Evolutionary conservation across 768 basidiomycete species (phyloP), one percentile per base, ranked within the genome.

Genomic region (Tephrocybe sp.): DNA sequence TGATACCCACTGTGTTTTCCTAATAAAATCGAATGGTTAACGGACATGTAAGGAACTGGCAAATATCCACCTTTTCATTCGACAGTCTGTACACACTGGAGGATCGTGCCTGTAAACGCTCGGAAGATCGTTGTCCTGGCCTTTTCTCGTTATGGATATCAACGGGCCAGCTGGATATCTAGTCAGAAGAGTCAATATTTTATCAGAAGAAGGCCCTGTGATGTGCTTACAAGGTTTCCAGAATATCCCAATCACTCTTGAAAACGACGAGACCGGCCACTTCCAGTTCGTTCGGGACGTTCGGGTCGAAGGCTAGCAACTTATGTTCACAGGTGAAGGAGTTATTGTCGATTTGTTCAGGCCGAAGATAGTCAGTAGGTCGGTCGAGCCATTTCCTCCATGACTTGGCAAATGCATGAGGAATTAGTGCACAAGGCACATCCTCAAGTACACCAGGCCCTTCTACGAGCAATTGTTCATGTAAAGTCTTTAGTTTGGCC

Each of bases 331-430:
- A 93, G 43, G 90, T 58, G 60, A 88, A 84, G 8, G 62, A 59
- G 11, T 73, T 68, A 57, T 84, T 91, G 63, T 89, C 82, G 32
- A 92, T 62, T 5, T 45, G 51, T n/a, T 76, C 74, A 0, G 91
- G 90, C 26, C 89, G 80, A 26, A 70, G 55, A 44, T 69, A 61
- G 51, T 80, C 78, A 6, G 72, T 66, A 13, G 86, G 86, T 46
- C 75, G 76, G 47, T 70, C 69, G 6, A 84, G 61, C 92, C 92
- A 93, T 49, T 75, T 73, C 48, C 74, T 73, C 92, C 92, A 94
- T 34, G 69, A 60, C 20, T 76, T 81, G 43, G 85, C 66, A 61
- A 92, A 94, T 2, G 70, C 71, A 26, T 77, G 68, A 7, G 85
- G 77, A 35, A 89, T 66, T 35, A 89, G 68, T 10, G 83, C 83